Base-by-base conservation (phyloP, 257 asterid genomes). In the Solanum rostratum region DNA sequence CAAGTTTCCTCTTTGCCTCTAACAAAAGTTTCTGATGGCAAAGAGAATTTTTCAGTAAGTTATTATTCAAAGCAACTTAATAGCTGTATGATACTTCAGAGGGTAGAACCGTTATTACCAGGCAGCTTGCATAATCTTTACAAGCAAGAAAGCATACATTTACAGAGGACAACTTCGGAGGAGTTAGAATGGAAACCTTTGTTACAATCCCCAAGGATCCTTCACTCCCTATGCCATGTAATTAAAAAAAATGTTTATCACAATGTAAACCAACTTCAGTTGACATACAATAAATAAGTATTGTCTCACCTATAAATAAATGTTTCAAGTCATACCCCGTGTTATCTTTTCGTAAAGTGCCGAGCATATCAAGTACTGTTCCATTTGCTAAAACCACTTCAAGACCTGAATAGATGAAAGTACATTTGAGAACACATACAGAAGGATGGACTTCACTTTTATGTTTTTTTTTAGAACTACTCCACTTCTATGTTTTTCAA, bases 241-340 rank as follows among this genome's bases (percentile, higher is more conserved):
- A 53, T 73, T 46, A 69, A 69, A 70, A 33, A 46, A n/a, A 84
- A 54, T 45, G 33, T 15, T 79, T 85, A 85, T 79, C 88, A 66
- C 78, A 82, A 82, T 29, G 86, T 74, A 85, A 87, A 71, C 85
- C 76, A 68, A 57, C 63, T 85, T 52, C 53, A 84, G 24, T 79
- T 43, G 85, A 43, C 71, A 81, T 4, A 33, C 53, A 71, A 79
- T 84, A 84, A 79, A 37, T 53, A 86, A 82, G 13, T 82, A 85
- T 71, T 78, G 29, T 80, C 84, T 81, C 87, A 93, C 99, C 99
- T 80, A 96, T 95, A 87, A 96, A 96, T 91, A 96, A 91, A 91
- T 96, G 99, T 90, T 96, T 96, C 89, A 96, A 89, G 92, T 96
- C 99, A 81, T 96, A 96, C 87, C 99, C 99, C 24, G 99, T 96